phyloP scores from a whole-genome alignment of 371 early-diverging fungal genomes.

The Mucor velutinosus region DNA sequence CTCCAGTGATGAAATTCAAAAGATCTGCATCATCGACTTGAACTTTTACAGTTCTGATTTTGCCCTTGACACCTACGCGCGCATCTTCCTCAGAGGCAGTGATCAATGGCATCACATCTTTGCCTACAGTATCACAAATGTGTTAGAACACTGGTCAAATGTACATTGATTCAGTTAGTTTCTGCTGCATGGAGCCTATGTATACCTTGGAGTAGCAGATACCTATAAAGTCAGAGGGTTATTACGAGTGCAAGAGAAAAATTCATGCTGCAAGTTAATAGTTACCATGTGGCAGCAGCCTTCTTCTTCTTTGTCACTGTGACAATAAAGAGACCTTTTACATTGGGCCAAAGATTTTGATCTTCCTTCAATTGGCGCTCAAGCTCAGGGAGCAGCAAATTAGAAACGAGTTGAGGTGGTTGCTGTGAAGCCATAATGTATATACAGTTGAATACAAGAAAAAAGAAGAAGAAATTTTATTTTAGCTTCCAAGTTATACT shows the following conservation, averaged over 20 bases:
- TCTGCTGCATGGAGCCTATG: neutral
- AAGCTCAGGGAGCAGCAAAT: conserved; percentile 44
- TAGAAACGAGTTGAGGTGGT: conserved; percentile 20
- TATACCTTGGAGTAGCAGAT: conserved; percentile 39
- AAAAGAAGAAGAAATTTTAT: neutral
- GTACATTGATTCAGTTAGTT: neutral
- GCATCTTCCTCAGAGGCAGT: conserved; percentile 30
- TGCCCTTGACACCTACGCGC: conserved; percentile 20
- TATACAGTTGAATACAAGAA: neutral
- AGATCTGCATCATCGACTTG: conserved; percentile 45
- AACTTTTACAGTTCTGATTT: conserved; percentile 40
- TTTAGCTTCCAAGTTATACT: neutral
- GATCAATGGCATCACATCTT: conserved; percentile 33
- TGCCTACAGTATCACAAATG: conserved; percentile 11
- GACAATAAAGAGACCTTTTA: conserved; percentile 43
- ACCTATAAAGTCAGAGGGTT: conserved; percentile 18
- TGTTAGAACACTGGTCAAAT: neutral
- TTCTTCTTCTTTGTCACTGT: conserved; percentile 37
- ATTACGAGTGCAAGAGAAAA: neutral
- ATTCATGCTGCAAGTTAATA: neutral
- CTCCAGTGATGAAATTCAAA: conserved; percentile 48
- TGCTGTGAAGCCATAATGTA: neutral
- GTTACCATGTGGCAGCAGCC: conserved; percentile 38
- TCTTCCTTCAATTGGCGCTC: conserved; percentile 42
- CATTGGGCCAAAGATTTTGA: conserved; percentile 39